phyloP scores from a whole-genome alignment of 2,329 filamentous ascomycete genomes.

The Didymella keratinophila region DNA sequence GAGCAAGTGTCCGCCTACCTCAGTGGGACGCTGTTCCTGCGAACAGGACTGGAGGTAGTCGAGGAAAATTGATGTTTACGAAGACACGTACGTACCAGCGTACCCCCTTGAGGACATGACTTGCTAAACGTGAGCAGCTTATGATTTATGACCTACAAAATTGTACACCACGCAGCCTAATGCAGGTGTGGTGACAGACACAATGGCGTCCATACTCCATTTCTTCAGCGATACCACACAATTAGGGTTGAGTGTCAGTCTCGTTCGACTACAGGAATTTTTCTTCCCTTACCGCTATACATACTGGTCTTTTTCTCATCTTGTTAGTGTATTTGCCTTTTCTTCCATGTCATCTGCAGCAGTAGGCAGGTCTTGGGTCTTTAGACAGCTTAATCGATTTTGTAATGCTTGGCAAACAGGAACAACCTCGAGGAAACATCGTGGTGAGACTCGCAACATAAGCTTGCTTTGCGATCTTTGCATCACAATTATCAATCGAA shows the following conservation, averaged over 20 bases:
- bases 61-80: not conserved
- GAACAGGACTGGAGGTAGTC: not conserved
- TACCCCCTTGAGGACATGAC: not conserved
- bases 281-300: not conserved
- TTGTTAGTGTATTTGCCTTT: not conserved
- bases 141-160: constrained; percentile 2
- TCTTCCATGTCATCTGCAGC: not conserved
- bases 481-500: not conserved
- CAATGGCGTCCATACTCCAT: not conserved
- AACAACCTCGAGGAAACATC: not conserved
- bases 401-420: not conserved
- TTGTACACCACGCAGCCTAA: not conserved
- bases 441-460: not conserved
- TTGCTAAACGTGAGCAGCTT: constrained; percentile 1
- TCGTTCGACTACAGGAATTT: not conserved
- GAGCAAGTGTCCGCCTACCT: constrained; percentile 42
- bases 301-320: not conserved
- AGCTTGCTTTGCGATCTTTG: not conserved
- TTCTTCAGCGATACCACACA: constrained; percentile 1
- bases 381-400: not conserved
- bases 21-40: constrained; percentile 33
- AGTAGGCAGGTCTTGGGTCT: not conserved
- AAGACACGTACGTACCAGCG: not conserved
- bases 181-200: not conserved
- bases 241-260: not conserved